Base-by-base conservation (phyloP, 257 asterid species). In the Misopates orontium region DNA sequence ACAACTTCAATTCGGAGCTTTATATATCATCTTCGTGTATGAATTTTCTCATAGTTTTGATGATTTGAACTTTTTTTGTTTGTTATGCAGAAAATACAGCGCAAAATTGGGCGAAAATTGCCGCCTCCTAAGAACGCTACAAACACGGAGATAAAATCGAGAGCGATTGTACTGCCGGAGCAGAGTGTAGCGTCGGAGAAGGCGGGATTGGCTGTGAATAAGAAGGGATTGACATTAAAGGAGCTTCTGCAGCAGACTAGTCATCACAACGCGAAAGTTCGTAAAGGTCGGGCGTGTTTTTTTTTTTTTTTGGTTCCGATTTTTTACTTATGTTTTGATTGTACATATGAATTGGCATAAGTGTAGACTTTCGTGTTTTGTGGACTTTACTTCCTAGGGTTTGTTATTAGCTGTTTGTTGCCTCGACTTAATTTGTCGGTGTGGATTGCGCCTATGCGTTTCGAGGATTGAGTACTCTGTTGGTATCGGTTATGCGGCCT, bases 231-330 rank as follows among this genome's bases (percentile, higher is more conserved):
- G 85, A 90, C 97, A 28, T 63, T 94, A 48, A 94, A 94, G 84
- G 97, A 94, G 91, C 89, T 94, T 64, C 93, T 94, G 76, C 96
- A 94, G 74, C 99, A 94, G 64, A 83, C 96, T 12, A 83, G 91
- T 71, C 99, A 94, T 77, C 92, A 94, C 78, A 94, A 86, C 80
- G 81, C 92, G 13, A 90, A 88, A 87, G 90, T 82, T 67, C 95
- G 99, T 36, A 88, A 81, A 83, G 96, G 97, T 88, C 18, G 2
- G 40, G 17, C 60, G 13, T 32, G 36, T 36, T 45, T 16, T 58
- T 64, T 57, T 47, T 4, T 40, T 24, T 12, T 17, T 32, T 32
- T 7, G n/a, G 71, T 49, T 58, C 18, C 58, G 24, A 63, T 36
- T 36, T 36, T 36, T 36, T 36, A 3, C 8, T 8, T 36, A n/a